A percentile compares a stretch with the other conserved stretches of the same genome.
Evolutionary conservation across 2,329 filamentous ascomycete genomes (phyloP).

Genomic region (Colletotrichum lentis): DNA sequence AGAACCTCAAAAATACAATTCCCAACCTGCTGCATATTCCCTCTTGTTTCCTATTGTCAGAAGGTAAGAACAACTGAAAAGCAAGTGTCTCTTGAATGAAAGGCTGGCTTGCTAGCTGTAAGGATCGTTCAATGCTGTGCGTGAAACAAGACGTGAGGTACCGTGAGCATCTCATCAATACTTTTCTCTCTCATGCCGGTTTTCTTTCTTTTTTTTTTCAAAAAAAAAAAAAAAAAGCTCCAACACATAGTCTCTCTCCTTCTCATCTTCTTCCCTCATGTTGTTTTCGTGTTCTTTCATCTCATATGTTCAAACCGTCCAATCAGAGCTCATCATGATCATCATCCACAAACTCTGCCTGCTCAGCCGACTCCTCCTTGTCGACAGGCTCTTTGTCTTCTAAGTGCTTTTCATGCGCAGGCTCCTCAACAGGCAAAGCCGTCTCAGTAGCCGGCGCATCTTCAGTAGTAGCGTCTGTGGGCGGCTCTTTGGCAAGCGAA

Average conservation of each 20-base stretch:
- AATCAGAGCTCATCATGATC: conserved; percentile 19
- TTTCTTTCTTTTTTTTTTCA: not conserved
- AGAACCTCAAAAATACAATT: not conserved
- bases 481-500: not conserved
- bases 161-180: not conserved
- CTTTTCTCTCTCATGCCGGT: not conserved
- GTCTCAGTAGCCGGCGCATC: not conserved
- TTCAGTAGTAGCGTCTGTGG: not conserved
- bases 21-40: not conserved
- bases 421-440: not conserved
- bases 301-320: not conserved
- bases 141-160: conserved; percentile 4
- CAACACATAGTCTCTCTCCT: not conserved
- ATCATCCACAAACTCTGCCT: not conserved
- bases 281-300: not conserved
- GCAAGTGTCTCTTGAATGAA: not conserved
- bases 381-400: not conserved
- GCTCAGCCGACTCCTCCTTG: not conserved
- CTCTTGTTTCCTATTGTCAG: not conserved
- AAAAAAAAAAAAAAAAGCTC: too few species aligned
- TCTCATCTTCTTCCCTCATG: not conserved
- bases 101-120: conserved; percentile 9
- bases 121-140: not conserved
- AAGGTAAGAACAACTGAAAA: not conserved
- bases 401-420: not conserved